phyloP scores from a whole-genome alignment of 805 yeast genomes.

The Teunomyces panamensis region DNA sequence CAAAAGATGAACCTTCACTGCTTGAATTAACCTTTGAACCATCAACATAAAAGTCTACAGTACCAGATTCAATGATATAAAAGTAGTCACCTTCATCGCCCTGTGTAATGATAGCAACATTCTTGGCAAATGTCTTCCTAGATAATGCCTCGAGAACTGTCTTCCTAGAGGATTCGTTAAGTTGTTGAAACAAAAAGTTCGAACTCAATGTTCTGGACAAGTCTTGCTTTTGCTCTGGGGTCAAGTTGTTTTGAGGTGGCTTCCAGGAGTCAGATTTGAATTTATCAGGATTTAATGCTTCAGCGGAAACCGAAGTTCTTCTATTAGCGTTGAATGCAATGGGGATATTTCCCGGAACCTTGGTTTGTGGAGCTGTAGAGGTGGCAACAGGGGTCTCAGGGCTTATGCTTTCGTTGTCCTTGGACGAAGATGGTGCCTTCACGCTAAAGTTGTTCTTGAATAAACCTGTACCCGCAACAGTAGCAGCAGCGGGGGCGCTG shows the following conservation, averaged over 20 bases:
- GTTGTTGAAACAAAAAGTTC: slow-evolving; percentile 80
- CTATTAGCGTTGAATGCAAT: slow-evolving; percentile 71
- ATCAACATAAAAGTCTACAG: slow-evolving; percentile 76
- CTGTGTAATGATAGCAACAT: slow-evolving; percentile 71
- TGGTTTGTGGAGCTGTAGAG: slow-evolving; percentile 16
- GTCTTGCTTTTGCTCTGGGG: slow-evolving; percentile 61
- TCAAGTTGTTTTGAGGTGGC: slow-evolving; percentile 65
- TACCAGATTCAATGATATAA: slow-evolving; percentile 81
- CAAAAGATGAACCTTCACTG: slow-evolving; percentile 89
- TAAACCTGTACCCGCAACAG: slow-evolving; percentile 6
- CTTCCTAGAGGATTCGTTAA: slow-evolving; percentile 73
- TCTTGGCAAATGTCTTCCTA: slow-evolving; percentile 60
- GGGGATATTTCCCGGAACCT: slow-evolving; percentile 42
- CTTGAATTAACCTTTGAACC: slow-evolving; percentile 66
- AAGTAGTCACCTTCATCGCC: slow-evolving; percentile 95
- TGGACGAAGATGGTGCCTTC: slow-evolving; percentile 9
- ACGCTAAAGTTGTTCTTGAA: slow-evolving; percentile 15
- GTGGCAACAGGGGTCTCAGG: slow-evolving; percentile 14
- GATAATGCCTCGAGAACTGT: slow-evolving; percentile 83
- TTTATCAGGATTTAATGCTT: slow-evolving; percentile 73
- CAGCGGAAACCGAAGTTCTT: slow-evolving; percentile 89
- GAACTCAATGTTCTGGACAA: slow-evolving; percentile 69
- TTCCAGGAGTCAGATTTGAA: slow-evolving; percentile 67
- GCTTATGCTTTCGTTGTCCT: slow-evolving; percentile 8
- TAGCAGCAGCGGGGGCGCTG: slow-evolving; percentile 5